phyloP scores from a whole-genome alignment of 2,329 filamentous ascomycete genomes.

The Trichoderma citrinoviride region DNA sequence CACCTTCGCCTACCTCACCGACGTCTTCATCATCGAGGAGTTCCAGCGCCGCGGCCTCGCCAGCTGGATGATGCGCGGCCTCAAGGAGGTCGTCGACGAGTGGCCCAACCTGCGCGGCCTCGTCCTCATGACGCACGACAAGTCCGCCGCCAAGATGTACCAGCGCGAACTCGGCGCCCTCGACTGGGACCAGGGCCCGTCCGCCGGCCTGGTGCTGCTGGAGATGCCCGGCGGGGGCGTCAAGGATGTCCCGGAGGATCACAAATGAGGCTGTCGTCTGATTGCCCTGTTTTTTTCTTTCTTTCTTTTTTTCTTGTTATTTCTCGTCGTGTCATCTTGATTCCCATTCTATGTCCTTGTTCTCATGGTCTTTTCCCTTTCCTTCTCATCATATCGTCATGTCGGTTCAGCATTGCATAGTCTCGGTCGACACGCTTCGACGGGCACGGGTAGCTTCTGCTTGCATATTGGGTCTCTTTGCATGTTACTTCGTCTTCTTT shows the following conservation, averaged over 20 bases:
- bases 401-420: constrained; percentile 19
- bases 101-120: constrained; percentile 60
- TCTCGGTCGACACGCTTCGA: constrained; percentile 10
- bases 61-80: constrained; percentile 60
- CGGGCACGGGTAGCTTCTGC: constrained; percentile 16
- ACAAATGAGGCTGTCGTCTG: constrained; percentile 21
- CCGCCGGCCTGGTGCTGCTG: constrained; percentile 40
- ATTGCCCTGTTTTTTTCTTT: neutral
- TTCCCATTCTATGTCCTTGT: no score
- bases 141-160: constrained; percentile 45
- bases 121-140: constrained; percentile 52
- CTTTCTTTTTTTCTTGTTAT: neutral
- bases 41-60: constrained; percentile 63
- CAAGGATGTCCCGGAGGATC: constrained; percentile 36
- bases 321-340: neutral
- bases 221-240: constrained; percentile 41
- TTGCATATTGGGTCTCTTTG: constrained; percentile 12
- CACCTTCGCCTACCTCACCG: constrained; percentile 65
- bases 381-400: no score
- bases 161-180: constrained; percentile 46
- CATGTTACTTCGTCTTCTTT: constrained; percentile 4
- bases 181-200: constrained; percentile 44
- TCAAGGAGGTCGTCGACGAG: constrained; percentile 54
- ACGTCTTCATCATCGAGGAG: constrained; percentile 61
- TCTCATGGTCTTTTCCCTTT: no score